phyloP scores from a whole-genome alignment of 169 alveolate species.

The Neospora caninum region DNA sequence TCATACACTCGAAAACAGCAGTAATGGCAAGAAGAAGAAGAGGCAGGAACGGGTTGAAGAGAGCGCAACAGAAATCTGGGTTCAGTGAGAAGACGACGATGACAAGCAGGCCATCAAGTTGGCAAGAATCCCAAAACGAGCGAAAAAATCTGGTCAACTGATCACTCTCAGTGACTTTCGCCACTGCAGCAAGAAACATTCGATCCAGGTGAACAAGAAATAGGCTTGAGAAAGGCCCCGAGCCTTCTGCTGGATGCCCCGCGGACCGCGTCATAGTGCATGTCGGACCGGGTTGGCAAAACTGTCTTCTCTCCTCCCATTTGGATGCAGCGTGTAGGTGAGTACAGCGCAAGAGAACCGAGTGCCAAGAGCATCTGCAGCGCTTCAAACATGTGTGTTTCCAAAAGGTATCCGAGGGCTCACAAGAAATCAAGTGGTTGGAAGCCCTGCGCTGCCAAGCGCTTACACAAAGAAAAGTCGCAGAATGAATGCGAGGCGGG shows the following conservation, averaged over 20 bases:
- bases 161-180: background rate
- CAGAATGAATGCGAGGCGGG: background rate
- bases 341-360: too few relatives aligned
- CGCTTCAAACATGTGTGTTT: too few relatives aligned
- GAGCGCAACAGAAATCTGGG: background rate
- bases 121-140: background rate
- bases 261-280: background rate
- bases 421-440: too few relatives aligned
- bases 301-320: too few relatives aligned
- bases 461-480: background rate
- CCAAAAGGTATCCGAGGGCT: too few relatives aligned
- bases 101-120: background rate
- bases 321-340: too few relatives aligned
- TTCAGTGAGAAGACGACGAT: background rate
- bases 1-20: too few relatives aligned
- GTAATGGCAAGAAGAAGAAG: background rate
- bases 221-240: background rate
- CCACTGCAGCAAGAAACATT: background rate
- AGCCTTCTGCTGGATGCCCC: background rate
- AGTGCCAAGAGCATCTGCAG: too few relatives aligned
- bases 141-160: background rate
- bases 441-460: too few relatives aligned
- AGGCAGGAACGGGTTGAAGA: background rate
- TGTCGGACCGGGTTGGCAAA: background rate
- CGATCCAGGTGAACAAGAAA: background rate